Conservation (phyloP, 2,329 filamentous ascomycete genomes). For the Madurella mycetomatis region DNA sequence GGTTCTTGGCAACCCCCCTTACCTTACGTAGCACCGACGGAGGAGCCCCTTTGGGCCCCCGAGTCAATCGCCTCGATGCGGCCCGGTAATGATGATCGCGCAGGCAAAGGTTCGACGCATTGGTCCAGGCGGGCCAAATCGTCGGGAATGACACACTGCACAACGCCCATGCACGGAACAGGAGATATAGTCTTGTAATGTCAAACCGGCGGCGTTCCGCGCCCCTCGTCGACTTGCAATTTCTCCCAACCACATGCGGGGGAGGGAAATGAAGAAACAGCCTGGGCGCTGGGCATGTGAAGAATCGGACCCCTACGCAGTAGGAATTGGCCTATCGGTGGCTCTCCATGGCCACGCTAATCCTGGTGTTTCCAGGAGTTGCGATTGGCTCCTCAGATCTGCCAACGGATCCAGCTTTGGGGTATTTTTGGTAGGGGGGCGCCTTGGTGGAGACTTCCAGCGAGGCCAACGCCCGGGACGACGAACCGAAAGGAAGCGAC, state of each 20-base stretch:
- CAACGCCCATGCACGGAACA: no score
- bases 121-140: no score
- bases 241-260: neutral
- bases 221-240: neutral
- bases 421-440: neutral
- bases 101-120: no score
- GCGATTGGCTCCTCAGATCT: slow-evolving; percentile 26
- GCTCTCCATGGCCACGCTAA: neutral
- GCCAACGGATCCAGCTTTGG: slow-evolving; percentile 6
- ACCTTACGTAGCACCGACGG: no score
- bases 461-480: neutral
- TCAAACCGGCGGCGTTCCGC: neutral
- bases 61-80: no score
- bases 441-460: neutral
- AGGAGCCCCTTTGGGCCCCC: no score
- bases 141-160: no score
- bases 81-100: no score
- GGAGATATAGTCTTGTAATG: no score
- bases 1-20: neutral
- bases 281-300: neutral
- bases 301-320: slow-evolving; percentile 5
- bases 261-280: no score
- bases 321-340: slow-evolving; percentile 4
- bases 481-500: no score
- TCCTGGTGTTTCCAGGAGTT: slow-evolving; percentile 5